These are phyloP conservation scores for Vicia sativa DNA, from an alignment of 306 rosid species.

Conservation along the genomic window DNA sequence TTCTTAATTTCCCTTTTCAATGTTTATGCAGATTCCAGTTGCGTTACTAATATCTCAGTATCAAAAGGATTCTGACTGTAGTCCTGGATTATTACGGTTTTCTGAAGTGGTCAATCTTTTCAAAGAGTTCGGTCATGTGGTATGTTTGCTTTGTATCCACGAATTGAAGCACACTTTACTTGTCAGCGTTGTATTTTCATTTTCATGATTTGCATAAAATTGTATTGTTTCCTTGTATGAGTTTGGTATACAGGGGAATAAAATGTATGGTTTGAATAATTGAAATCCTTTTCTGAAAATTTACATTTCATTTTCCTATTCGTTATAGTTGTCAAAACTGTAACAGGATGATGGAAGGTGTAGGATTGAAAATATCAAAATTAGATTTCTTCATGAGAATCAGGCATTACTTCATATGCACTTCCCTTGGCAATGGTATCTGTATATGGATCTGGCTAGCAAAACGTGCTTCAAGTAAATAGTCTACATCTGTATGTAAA, in stretches of 20 bases:
- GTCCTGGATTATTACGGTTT: slow-evolving; percentile 75
- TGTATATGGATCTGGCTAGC: neutral
- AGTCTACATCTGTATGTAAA: neutral
- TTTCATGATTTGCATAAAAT: slow-evolving; percentile 6
- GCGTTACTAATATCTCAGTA: slow-evolving; percentile 74
- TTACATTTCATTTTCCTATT: slow-evolving; percentile 3
- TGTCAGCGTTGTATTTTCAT: slow-evolving; percentile 25
- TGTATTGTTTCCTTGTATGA: slow-evolving; percentile 18
- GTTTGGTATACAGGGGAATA: neutral
- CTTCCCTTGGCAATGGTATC: slow-evolving; percentile 14
- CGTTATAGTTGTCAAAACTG: neutral
- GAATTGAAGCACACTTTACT: slow-evolving; percentile 33
- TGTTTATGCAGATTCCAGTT: slow-evolving; percentile 68
- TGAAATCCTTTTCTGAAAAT: slow-evolving; percentile 18
- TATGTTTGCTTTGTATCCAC: slow-evolving; percentile 54
- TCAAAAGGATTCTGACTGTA: slow-evolving; percentile 61
- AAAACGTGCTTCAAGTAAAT: slow-evolving; percentile 1
- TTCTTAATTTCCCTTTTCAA: slow-evolving; percentile 9
- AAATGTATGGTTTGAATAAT: slow-evolving; percentile 7
- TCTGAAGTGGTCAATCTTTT: slow-evolving; percentile 90
- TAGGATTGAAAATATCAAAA: slow-evolving; percentile 2
- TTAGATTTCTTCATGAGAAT: slow-evolving; percentile 11
- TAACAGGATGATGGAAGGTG: neutral
- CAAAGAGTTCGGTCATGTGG: slow-evolving; percentile 99
- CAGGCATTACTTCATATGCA: slow-evolving; percentile 21